Evolutionary conservation across 1,139 yeast species (phyloP), one percentile per base, ranked within the genome.

Genomic region (Candida mesenterica): DNA sequence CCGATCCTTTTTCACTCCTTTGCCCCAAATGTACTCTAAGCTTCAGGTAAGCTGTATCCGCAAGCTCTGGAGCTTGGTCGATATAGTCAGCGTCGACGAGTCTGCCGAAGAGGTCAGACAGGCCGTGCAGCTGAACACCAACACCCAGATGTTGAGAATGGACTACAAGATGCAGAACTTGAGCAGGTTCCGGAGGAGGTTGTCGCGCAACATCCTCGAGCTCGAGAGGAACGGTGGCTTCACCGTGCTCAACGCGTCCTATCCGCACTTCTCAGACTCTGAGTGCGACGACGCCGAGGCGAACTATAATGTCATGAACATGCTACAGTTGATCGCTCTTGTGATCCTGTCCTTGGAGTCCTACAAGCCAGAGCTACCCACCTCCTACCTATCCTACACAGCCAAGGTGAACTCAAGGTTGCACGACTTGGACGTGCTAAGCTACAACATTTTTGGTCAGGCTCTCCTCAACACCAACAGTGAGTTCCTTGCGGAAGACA

Each of bases 371-470:
- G 38, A 35, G 15, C 28, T 45, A 25, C 53, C 56, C 12, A 34
- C 38, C 8, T 24, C 31, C 9, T 43, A 42, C 20, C 30, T 48
- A 15, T 37, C 36, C 24, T 47, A 41, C 10, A 33, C 40, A 14
- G 42, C 53, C 23, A 52, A 56, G 28, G 40, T 46, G 24, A 53
- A 54, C 34, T 34, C 45, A 5, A 36, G 64, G 28, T 39, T 60
- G 14, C 54, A 51, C 43, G 39, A 48, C 23, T 36, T 59, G 24
- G 49, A 41, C 13, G 24, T 31, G 4, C 15, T 25, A 6, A 34
- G 45, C 15, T 59, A 57, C 38, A 34, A 32, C 9, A 36, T 48
- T 1, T 37, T 59, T 12, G 62, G 64, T 3, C 59, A 58, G 31
- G 45, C 55, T 5, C 40, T 59, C 4, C 40, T 52, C 3, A 14